Evolutionary conservation across 139 green algal genomes (phyloP).

Genomic region (Micromonas commoda): DNA sequence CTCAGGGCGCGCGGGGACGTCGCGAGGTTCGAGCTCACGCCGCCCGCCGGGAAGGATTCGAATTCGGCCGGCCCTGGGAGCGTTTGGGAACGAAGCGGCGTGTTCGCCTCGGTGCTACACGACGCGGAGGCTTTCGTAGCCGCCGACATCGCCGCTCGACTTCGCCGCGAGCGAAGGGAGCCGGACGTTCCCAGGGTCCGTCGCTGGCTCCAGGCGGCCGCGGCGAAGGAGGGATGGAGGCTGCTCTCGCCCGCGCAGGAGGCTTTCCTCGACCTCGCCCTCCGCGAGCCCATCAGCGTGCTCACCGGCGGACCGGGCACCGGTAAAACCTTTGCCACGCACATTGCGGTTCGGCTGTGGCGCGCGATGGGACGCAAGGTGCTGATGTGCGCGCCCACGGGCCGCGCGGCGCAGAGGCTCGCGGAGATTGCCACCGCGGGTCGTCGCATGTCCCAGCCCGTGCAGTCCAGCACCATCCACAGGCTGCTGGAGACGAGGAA

Average conservation of each 20-base stretch:
- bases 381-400: conserved; percentile 56
- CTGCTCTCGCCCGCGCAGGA: neutral
- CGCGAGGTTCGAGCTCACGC: neutral
- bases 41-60: neutral
- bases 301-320: conserved; percentile 8
- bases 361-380: conserved; percentile 35
- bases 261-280: neutral
- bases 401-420: conserved; percentile 57
- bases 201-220: conserved; percentile 4
- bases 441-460: neutral
- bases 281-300: neutral
- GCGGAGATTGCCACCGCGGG: conserved; percentile 31
- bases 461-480: conserved; percentile 54
- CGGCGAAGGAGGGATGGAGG: conserved; percentile 10
- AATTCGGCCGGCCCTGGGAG: no score
- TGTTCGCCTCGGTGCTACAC: neutral
- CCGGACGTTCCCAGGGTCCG: neutral
- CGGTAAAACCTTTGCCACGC: conserved; percentile 16
- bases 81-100: no score
- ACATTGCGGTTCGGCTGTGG: conserved; percentile 8
- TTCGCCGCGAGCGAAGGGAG: neutral
- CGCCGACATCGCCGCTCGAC: neutral
- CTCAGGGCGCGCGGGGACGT: neutral
- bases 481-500: conserved; percentile 55
- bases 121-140: neutral